Conservation (phyloP, 2,329 filamentous ascomycete species). For the Aschersonia sp. region DNA sequence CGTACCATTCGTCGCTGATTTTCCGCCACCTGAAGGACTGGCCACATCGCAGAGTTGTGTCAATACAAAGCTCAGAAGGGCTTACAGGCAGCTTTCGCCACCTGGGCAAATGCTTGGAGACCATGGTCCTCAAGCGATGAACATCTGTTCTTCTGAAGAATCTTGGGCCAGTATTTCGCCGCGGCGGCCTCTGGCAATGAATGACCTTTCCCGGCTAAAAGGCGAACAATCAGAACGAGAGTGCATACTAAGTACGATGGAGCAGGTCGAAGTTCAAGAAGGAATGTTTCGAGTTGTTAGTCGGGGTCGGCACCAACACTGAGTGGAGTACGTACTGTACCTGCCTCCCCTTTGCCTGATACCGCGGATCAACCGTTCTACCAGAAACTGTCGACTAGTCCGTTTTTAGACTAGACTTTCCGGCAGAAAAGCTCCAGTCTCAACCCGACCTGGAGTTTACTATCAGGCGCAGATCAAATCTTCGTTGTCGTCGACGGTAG, state of each 20-base stretch:
- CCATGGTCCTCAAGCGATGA: conserved; percentile 12
- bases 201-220: too few relatives aligned
- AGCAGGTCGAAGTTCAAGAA: too few relatives aligned
- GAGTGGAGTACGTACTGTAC: too few relatives aligned
- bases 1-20: conserved; percentile 68
- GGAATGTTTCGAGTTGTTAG: background rate
- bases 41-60: conserved; percentile 85
- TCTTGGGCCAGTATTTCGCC: background rate
- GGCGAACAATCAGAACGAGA: too few relatives aligned
- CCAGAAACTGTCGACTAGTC: conserved; percentile 7
- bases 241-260: too few relatives aligned
- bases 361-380: background rate
- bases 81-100: conserved; percentile 81
- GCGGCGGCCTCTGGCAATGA: too few relatives aligned
- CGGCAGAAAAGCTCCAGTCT: conserved; percentile 31
- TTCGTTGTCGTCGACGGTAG: conserved; percentile 1
- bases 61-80: conserved; percentile 77
- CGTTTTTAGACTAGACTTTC: conserved; percentile 13
- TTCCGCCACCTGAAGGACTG: conserved; percentile 96
- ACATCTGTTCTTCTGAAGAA: background rate
- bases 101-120: conserved; percentile 41
- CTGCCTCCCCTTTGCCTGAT: background rate
- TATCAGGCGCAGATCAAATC: background rate
- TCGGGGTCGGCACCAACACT: background rate
- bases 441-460: conserved; percentile 9